Percentiles rank a stretch among this genome's conserved stretches.
Conservation (phyloP, 2,329 filamentous ascomycete species). For the Penicillium brevicompactum region DNA sequence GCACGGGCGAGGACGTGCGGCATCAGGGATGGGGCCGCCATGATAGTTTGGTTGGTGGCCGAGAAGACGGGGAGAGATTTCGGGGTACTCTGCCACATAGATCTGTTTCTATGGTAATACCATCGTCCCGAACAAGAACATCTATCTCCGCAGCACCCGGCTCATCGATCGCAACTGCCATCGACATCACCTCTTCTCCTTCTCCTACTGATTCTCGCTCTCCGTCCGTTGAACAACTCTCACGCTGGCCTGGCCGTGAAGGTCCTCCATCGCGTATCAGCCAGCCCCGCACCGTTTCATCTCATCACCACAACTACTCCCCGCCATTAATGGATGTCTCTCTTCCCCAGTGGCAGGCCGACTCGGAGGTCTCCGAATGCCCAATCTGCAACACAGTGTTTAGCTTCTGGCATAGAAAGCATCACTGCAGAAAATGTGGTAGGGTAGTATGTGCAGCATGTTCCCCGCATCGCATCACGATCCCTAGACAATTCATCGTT, state of each 20-base stretch:
- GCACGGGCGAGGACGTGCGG: constrained; percentile 32
- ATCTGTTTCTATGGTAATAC: constrained; percentile 23
- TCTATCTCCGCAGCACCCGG: constrained; percentile 20
- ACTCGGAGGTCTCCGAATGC: constrained; percentile 77
- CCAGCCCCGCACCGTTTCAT: neutral
- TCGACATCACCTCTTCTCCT: constrained; percentile 36
- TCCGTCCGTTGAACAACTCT: neutral
- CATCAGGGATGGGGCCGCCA: neutral
- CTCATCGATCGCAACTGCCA: constrained; percentile 35
- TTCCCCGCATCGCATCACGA: constrained; percentile 92
- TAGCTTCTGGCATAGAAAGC: constrained; percentile 82
- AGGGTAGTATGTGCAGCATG: constrained; percentile 87
- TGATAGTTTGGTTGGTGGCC: constrained; percentile 6
- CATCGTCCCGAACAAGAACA: constrained; percentile 16
- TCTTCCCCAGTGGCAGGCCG: constrained; percentile 83
- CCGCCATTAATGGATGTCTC: constrained; percentile 7
- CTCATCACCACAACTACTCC: neutral
- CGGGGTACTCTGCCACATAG: constrained; percentile 26
- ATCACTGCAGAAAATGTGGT: constrained; percentile 96
- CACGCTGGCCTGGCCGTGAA: neutral
- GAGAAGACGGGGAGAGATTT: neutral
- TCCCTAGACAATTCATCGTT: constrained; percentile 90
- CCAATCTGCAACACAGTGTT: constrained; percentile 82
- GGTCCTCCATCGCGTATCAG: constrained; percentile 9
- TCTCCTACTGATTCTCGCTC: constrained; percentile 19